These are phyloP conservation scores for Podila verticillata DNA, from an alignment of 192 early-diverging fungal genomes.

Conservation along the genomic window DNA sequence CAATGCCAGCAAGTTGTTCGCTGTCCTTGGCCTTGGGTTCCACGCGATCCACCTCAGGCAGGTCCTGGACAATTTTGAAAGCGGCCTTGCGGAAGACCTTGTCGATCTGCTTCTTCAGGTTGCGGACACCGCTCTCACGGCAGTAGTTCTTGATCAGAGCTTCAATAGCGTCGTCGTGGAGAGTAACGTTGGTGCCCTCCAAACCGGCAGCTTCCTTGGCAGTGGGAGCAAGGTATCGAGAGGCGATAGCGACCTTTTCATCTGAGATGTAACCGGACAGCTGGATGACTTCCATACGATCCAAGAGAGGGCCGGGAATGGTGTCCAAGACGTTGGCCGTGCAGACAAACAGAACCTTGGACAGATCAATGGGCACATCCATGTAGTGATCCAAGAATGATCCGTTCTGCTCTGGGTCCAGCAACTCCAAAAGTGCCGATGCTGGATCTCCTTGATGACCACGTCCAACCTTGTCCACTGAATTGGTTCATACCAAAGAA, in stretches of 20 bases:
- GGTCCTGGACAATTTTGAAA: conserved; percentile 79
- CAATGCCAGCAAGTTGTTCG: conserved; percentile 15
- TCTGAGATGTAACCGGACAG: conserved; percentile 92
- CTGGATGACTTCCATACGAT: conserved; percentile 98
- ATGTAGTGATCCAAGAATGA: conserved; percentile 99
- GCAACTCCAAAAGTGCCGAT: conserved; percentile 93
- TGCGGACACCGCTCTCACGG: conserved; percentile 97
- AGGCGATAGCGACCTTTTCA: conserved; percentile 95
- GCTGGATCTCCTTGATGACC: conserved; percentile 99
- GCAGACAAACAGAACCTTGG: conserved; percentile 98
- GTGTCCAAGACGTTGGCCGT: conserved; percentile 98
- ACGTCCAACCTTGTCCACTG: conserved; percentile 96
- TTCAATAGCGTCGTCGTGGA: conserved; percentile 83
- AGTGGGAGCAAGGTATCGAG: conserved; percentile 87
- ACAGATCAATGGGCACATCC: conserved; percentile 98
- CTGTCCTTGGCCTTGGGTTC: conserved; percentile 38
- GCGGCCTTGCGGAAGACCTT: conserved; percentile 99
- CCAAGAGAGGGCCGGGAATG: conserved; percentile 96
- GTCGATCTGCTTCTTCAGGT: conserved; percentile 98
- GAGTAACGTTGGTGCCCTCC: conserved; percentile 71
- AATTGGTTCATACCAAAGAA: too few species aligned
- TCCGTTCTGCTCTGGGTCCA: conserved; percentile 98
- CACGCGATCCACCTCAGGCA: conserved; percentile 47
- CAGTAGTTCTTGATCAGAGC: conserved; percentile 91
- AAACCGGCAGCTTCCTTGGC: conserved; percentile 87